phyloP scores from a whole-genome alignment of 768 basidiomycete genomes.

The Roridomyces roridus region DNA sequence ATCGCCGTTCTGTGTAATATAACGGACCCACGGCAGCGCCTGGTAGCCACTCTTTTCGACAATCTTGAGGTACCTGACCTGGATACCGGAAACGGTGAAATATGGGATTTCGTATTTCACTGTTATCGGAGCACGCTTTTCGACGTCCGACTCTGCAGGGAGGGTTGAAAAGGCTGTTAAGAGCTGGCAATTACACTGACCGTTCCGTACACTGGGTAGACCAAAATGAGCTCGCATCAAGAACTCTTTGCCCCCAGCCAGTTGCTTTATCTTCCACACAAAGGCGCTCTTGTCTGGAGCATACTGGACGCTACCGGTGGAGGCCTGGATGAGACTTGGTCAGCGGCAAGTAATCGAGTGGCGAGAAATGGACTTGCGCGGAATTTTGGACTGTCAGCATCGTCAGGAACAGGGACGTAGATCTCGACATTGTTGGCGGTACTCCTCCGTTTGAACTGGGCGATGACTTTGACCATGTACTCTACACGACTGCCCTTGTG shows the following conservation, averaged over 20 bases:
- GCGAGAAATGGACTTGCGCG: conserved; percentile 59
- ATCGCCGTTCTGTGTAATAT: conserved; percentile 91
- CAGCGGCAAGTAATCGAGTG: neutral
- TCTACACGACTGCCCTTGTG: conserved; percentile 93
- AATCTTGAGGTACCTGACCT: conserved; percentile 97
- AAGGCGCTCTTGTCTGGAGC: conserved; percentile 98
- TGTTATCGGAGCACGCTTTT: conserved; percentile 92
- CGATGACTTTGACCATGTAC: conserved; percentile 95
- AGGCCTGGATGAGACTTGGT: conserved; percentile 61
- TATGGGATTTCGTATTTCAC: conserved; percentile 99
- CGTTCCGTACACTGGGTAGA: conserved; percentile 89
- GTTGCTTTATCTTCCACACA: conserved; percentile 99
- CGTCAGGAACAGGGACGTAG: conserved; percentile 98
- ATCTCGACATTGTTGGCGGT: conserved; percentile 99
- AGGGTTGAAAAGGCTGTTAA: neutral
- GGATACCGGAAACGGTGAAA: conserved; percentile 97
- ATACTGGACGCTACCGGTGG: conserved; percentile 95
- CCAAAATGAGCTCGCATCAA: conserved; percentile 99
- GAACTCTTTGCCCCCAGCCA: conserved; percentile 95
- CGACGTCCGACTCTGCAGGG: conserved; percentile 69
- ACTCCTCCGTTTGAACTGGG: conserved; percentile 96
- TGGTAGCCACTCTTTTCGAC: conserved; percentile 99
- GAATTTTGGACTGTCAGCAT: conserved; percentile 98
- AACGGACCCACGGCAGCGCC: conserved; percentile 94
- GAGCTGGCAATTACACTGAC: conserved; percentile 50